A percentile compares a stretch with the other conserved stretches of the same genome.
Evolutionary conservation across 129 eudicot genomes (phyloP).

Genomic region (Pseudognaphalium luteoalbum): DNA sequence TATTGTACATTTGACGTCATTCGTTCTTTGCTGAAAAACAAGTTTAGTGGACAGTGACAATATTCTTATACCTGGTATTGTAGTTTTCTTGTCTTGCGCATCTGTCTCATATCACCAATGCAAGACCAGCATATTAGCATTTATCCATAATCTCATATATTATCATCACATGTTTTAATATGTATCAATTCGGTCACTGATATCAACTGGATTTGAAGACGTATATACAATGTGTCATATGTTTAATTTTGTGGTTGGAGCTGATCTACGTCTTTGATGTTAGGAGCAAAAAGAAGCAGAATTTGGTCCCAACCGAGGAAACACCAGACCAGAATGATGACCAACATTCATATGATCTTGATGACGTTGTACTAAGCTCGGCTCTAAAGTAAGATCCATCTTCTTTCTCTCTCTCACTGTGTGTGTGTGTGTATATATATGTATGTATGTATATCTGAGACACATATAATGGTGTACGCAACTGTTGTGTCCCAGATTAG

Average conservation of each 20-base stretch:
- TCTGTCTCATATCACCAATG: background rate
- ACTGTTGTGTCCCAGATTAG: background rate
- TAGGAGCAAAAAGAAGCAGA: conserved; percentile 59
- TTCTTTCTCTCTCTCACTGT: background rate
- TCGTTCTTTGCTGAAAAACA: background rate
- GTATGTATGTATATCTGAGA: background rate
- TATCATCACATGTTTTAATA: background rate
- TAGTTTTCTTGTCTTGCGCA: background rate
- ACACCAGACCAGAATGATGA: conserved; percentile 28
- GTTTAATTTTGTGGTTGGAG: background rate
- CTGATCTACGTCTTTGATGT: conserved; percentile 15
- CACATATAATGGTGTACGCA: background rate
- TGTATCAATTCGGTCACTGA: background rate
- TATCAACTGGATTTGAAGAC: conserved; percentile 11
- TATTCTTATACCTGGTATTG: background rate
- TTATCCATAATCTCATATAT: too few relatives aligned
- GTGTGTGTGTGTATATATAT: too few relatives aligned
- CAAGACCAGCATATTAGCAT: too few relatives aligned
- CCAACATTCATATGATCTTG: conserved; percentile 45
- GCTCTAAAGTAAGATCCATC: conserved; percentile 38
- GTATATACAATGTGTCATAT: background rate
- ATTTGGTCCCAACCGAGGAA: conserved; percentile 24
- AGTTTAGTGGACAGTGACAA: background rate
- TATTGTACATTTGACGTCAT: conserved; percentile 6
- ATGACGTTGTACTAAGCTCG: conserved; percentile 56